Base-by-base conservation (phyloP, 371 early-diverging fungal genomes). In the Choanephora cucurbitarum region DNA sequence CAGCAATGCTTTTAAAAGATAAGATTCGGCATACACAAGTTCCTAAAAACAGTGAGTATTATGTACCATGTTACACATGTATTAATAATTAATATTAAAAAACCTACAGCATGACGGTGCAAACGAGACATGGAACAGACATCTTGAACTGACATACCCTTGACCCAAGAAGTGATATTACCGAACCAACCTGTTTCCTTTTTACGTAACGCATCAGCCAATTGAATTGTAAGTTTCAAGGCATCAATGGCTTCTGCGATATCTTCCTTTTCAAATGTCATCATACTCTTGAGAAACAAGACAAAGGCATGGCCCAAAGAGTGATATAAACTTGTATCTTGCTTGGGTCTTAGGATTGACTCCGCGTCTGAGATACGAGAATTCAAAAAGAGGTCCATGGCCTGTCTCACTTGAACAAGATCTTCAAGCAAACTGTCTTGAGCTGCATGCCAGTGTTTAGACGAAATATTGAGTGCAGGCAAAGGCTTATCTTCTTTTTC, bases 261-360 rank as follows among this genome's bases (percentile, higher is more conserved):
- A 47, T 90, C 87, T 11, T 74, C 59, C 15, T 68, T 71, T 41
- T 91, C 87, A 57, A 92, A 91, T 15, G 92, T 87, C 86, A 92
- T 87, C 64, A 84, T 64, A 6, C 87, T 82, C 41, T 86, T 85
- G 13, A 92, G 62, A 48, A 80, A 84, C 40, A 79, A 64, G 39
- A 92, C 76, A 39, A 87, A 80, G 0, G 86, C 80, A 46, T 82
- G 78, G 6, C 92, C 92, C 41, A 85, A 77, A n/a, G 89, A 83
- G 58, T 82, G 77, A 52, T 88, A 89, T 59, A 91, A 65, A 18
- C 80, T 66, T 17, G 55, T 64, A 44, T 79, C 64, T 9, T 68
- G 69, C 44, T 71, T 67, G 19, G 62, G 70, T 19, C 70, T 59
- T 39, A 91, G 64, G 8, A 85, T 69, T 4, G 44, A 61, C 58